Base-by-base conservation (phyloP, 176 grass and related monocot species). In the Zizania latifolia region DNA sequence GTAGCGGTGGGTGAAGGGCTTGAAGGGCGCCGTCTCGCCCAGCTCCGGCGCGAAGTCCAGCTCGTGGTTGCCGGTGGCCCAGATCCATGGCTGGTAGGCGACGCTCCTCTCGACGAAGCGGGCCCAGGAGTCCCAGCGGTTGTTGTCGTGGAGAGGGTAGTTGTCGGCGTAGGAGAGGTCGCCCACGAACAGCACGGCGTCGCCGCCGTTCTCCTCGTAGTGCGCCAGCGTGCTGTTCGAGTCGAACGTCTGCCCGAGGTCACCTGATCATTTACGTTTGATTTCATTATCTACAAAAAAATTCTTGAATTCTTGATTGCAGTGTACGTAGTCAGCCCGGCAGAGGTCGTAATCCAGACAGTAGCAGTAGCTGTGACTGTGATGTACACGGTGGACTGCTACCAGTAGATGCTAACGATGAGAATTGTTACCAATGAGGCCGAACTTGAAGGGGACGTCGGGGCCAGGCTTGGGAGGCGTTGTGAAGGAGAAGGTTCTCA, bases 401-500 rank as follows among this genome's bases (percentile, higher is more conserved):
- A 43, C 12, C 34, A 36, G 12, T 15, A 50, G n/a, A n/a, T n/a
- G 17, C 10, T 10, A 10, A 38, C 3, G 0, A 10, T 7, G 0
- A 10, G 0, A 0, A 16, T 1, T 4, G 4, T 62, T 81, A 96
- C 93, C 93, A 27, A 93, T 97, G 63, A 97, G 76, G 0, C 93
- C 93, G 28, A 93, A 89, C 53, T 87, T 97, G 65, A 90, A 86
- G 23, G 93, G 93, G 30, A 57, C 87, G 76, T 97, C 93, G 5
- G 90, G 93, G 2, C 87, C 93, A 4, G 89, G 75, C 72, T 39
- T 66, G 12, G 87, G 93, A 1, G 90, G 85, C 11, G 90, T 93
- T 16, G 67, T 82, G 85, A 97, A 97, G 29, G 36, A 90, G 90
- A 97, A 93, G 39, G 77, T 58, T 45, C 93, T 68, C 4, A 88